Evolutionary conservation across 192 early-diverging fungal genomes (phyloP), one percentile per base, ranked within the genome.

Genomic region (Umbelopsis vinacea): DNA sequence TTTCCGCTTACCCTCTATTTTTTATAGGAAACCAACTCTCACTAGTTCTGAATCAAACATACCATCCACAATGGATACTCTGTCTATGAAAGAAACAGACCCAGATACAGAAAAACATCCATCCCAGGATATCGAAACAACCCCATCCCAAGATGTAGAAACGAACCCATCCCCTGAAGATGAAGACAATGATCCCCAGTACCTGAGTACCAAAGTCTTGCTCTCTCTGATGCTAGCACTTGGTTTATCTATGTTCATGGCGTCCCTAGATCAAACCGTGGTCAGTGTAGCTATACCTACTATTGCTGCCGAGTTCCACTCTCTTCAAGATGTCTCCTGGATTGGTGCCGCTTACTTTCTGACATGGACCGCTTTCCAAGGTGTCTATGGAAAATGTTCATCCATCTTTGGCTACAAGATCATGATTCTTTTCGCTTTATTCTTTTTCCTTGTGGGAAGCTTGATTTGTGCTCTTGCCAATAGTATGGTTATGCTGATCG

Each of bases 391-490:
- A 37, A 94, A 79, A 67, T 85, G 96, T 53, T 87, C 91, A 60
- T 94, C 96, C 73, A 96, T 96, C 68, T 90, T 96, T 71, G 85
- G 85, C 0, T 66, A 79, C 63, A 91, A 93, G 70, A 60, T 80
- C 23, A 84, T 86, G 40, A 89, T 96, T 47, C 73, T 95, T 0
- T 84, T 88, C 37, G 91, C 95, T 0, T 83, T 94, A 52, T 54
- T 85, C 35, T 73, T 93, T 24, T 97, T 97, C 73, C 87, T 89
- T 53, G 33, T 90, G 7, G 95, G 95, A 0, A 92, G 90, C 0
- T 74, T 91, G 0, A 77, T 95, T 23, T 95, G 95, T 72, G 96
- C 92, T 19, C 60, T 86, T n/a, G 89, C 94, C 0, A 74, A n/a
- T 11, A 76, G 78, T 4, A 92, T 92, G 89, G 74, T 74, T 26